Evolutionary conservation across 768 basidiomycete genomes (phyloP), one percentile per base, ranked within the genome.

Genomic region (Hericium alpestre): DNA sequence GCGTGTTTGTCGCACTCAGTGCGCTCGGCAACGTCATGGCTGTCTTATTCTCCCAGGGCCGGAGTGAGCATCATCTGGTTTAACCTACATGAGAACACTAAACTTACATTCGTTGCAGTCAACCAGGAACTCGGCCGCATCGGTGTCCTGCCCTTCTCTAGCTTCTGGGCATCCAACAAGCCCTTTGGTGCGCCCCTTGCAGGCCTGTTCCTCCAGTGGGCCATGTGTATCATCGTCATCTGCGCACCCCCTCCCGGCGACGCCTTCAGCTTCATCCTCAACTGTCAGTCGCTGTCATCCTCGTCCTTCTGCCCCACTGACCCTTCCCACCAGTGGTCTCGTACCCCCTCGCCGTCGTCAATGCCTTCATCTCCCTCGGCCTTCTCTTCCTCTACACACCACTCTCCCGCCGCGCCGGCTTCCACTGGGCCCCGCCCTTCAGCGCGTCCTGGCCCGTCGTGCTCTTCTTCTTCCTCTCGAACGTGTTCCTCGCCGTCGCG

Each of bases 41-140:
- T 0, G 75, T 81, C 1, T 75, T 84, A 57, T 90, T 87, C 63
- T 67, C 78, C 1, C 83, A 87, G 64, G 82, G 83, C 13, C 73
- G 86, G 75, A 79, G 85, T 84, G 61, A 4, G 69, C 57, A 3
- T 25, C 15, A 23, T 20, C 32, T 12, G 23, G 38, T 27, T 18
- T 12, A 38, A 18, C 49, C 6, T 10, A 43, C n/a, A 10, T 18
- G 43, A 58, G 15, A 15, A 13, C 18, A 25, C 6, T 0, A 65
- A 73, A 64, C 62, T 61, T 13, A 65, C 20, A 15, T 20, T 15
- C 48, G 20, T 32, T 25, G 0, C 46, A 86, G 85, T 87, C 10
- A 77, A 86, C 9, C 87, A 88, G 65, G 86, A 87, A 66, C 73
- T 87, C 3, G 87, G 86, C 0, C 75, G 85, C 13, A 86, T 88